Evolutionary conservation across 2,329 filamentous ascomycete genomes (phyloP).

Genomic region (Beauveria sp.): DNA sequence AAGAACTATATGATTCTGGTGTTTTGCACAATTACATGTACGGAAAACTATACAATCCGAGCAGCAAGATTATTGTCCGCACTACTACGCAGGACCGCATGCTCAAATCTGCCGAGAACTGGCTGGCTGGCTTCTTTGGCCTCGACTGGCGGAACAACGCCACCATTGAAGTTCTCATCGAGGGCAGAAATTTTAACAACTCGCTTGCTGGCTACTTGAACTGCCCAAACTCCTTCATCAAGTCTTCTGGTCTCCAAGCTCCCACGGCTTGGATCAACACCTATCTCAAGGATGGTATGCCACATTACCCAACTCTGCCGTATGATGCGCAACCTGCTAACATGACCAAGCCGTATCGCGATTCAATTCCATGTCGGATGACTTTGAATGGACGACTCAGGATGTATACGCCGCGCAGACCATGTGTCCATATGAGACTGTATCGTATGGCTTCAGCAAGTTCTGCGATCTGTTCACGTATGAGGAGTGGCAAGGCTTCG

Average conservation of each 20-base stretch:
- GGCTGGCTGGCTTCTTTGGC: slow-evolving; percentile 72
- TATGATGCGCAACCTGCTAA: neutral
- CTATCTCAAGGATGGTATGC: slow-evolving; percentile 53
- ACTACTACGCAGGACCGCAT: slow-evolving; percentile 73
- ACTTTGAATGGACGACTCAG: slow-evolving; percentile 54
- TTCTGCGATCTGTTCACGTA: slow-evolving; percentile 72
- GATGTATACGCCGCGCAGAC: slow-evolving; percentile 63
- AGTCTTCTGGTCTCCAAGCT: slow-evolving; percentile 45
- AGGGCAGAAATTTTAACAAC: slow-evolving; percentile 58
- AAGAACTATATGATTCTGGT: slow-evolving; percentile 63
- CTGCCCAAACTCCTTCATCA: slow-evolving; percentile 54
- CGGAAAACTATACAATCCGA: slow-evolving; percentile 61
- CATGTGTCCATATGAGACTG: slow-evolving; percentile 70
- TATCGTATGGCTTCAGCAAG: slow-evolving; percentile 65
- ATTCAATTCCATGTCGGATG: slow-evolving; percentile 46
- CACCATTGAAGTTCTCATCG: slow-evolving; percentile 65
- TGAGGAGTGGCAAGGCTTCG: slow-evolving; percentile 64
- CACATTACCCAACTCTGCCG: neutral
- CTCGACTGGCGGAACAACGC: slow-evolving; percentile 65
- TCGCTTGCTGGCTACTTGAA: slow-evolving; percentile 59
- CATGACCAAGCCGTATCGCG: slow-evolving; percentile 44
- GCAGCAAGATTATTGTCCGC: slow-evolving; percentile 63
- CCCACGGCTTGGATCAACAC: slow-evolving; percentile 50
- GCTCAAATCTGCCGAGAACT: slow-evolving; percentile 70
- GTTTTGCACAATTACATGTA: slow-evolving; percentile 68